Base-by-base conservation (phyloP, 495 filamentous ascomycete genomes). In the Xylaria sp. region DNA sequence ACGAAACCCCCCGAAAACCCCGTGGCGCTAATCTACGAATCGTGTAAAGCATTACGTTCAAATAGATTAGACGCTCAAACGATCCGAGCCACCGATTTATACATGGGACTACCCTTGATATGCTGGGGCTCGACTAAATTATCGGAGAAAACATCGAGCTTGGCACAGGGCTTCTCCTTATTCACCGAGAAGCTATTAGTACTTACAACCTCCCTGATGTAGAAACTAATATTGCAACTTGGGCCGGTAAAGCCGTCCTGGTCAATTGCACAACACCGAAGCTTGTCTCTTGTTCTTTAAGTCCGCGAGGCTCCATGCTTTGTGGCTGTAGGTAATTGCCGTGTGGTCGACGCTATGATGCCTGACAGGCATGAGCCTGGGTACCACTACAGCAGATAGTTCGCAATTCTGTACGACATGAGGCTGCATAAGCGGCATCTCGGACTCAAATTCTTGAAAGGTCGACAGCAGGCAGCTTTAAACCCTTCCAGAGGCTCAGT, bases 341-440 rank as follows among this genome's bases (percentile, higher is more conserved):
- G 52, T 55, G 26, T 8, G 12, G 52, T 55, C 31, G 14, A 55
- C 52, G 26, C 3, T 1, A 55, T 17, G 52, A 8, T 17, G 52
- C 52, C 52, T 55, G 26, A 31, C 52, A 31, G 9, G 12, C 26
- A 31, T 17, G 6, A 55, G 31, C 52, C 52, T 55, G 26, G 52
- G 52, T 14, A 52, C 11, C 48, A 33, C n/a, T 8, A 26, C 37
- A 40, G 21, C n/a, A 7, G 37, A 29, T 35, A 62, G 59, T 62
- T 43, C 35, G 12, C 21, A 14, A 24, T 44, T 26, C 9, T 62
- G 37, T 24, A 62, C 3, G 37, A 41, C 59, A 44, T 43, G 33
- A 62, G 58, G 21, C 59, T 62, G 59, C 37, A 62, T 61, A 15
- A 61, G 58, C 12, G 3, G n/a, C n/a, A 26, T 11, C 37, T 55